phyloP scores from a whole-genome alignment of 305 asterid species.

The Fraxinus baroniana region DNA sequence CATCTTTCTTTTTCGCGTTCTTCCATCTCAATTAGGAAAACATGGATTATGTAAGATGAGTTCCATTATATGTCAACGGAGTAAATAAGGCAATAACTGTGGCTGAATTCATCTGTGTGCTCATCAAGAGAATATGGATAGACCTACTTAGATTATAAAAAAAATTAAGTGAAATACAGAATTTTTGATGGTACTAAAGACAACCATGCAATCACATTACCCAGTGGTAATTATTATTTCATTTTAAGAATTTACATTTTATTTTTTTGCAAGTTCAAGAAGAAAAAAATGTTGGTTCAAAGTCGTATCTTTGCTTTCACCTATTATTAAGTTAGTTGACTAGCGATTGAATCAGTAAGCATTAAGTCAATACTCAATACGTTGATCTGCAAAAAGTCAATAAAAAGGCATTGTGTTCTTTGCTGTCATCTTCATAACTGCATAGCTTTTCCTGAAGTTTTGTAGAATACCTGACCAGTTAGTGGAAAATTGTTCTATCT shows the following conservation, averaged over 20 bases:
- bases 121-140: conserved; percentile 15
- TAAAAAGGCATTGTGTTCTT: conserved; percentile 1
- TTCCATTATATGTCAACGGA: neutral
- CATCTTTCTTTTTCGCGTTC: neutral
- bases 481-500: neutral
- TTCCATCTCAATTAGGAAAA: neutral
- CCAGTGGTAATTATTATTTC: conserved; percentile 3
- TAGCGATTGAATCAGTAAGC: conserved; percentile 7
- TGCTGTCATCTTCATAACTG: neutral
- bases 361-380: conserved; percentile 16
- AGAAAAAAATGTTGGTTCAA: neutral
- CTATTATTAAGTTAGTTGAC: neutral
- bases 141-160: conserved; percentile 2
- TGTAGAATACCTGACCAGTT: neutral
- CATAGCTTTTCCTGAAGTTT: neutral
- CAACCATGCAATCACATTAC: conserved; percentile 8
- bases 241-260: neutral
- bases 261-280: neutral
- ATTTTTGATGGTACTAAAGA: neutral
- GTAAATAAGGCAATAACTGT: neutral
- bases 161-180: neutral
- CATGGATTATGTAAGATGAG: conserved; percentile 3
- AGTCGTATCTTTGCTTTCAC: neutral
- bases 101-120: neutral
- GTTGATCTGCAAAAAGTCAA: conserved; percentile 16